These are phyloP conservation scores for Aureobasidium vineae DNA, from an alignment of 2,329 filamentous ascomycete species.

Conservation along the genomic window DNA sequence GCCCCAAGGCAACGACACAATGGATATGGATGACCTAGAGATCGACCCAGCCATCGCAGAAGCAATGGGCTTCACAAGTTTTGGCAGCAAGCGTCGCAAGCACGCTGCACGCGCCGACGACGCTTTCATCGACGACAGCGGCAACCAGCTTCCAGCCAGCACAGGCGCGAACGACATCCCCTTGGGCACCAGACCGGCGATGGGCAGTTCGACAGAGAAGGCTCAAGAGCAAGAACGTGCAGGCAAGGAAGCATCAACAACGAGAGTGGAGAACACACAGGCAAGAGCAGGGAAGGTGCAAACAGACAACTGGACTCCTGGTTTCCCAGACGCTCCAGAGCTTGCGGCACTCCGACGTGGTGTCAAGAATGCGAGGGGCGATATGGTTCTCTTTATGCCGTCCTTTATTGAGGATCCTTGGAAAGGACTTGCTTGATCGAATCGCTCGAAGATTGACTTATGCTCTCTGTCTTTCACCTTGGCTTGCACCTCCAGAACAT, in stretches of 20 bases:
- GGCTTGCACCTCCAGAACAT: neutral
- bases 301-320: slow-evolving; percentile 6
- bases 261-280: neutral
- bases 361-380: slow-evolving; percentile 55
- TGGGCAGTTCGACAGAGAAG: neutral
- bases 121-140: slow-evolving; percentile 46
- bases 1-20: neutral
- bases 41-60: slow-evolving; percentile 59
- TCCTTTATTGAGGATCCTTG: slow-evolving; percentile 72
- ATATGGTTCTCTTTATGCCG: slow-evolving; percentile 66
- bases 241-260: neutral
- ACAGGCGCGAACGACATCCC: slow-evolving; percentile 36
- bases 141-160: slow-evolving; percentile 38
- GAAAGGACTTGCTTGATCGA: slow-evolving; percentile 50
- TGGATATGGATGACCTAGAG: slow-evolving; percentile 38
- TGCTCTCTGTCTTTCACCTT: neutral
- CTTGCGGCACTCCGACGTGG: slow-evolving; percentile 31
- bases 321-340: neutral
- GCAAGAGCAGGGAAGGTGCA: neutral
- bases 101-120: slow-evolving; percentile 54
- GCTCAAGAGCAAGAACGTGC: neutral
- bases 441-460: neutral
- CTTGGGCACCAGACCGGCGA: slow-evolving; percentile 27
- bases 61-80: slow-evolving; percentile 71
- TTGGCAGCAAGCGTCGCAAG: slow-evolving; percentile 69